A percentile compares a stretch with the other conserved stretches of the same genome.
Conservation (phyloP, 2,329 filamentous ascomycete genomes). For the Xylaria hypoxylon region DNA sequence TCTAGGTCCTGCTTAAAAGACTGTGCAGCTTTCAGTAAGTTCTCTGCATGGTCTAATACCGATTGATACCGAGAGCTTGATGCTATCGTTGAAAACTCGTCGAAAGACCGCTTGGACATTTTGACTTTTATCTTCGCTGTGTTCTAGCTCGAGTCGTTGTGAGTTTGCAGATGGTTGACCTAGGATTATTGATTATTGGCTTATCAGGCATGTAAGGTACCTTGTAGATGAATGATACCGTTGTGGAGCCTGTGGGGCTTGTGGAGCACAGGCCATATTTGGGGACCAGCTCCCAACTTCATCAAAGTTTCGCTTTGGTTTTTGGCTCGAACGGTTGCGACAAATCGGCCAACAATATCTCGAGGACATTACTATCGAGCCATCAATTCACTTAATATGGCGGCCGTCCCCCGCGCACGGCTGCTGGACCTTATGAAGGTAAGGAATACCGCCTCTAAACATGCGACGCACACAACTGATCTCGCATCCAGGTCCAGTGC, state of each 20-base stretch:
- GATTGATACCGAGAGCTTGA: conserved; percentile 27
- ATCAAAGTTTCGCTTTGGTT: conserved; percentile 17
- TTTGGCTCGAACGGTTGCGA: conserved; percentile 19
- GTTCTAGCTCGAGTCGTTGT: neutral
- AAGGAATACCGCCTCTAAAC: conserved; percentile 34
- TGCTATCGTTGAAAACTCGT: conserved; percentile 42
- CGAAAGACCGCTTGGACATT: conserved; percentile 56
- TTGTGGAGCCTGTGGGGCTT: neutral
- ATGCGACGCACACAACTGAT: conserved; percentile 32
- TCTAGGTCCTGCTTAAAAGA: conserved; percentile 51
- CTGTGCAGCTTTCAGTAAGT: conserved; percentile 55
- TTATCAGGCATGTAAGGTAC: neutral
- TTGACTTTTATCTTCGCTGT: conserved; percentile 7
- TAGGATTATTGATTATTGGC: neutral
- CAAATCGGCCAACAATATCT: conserved; percentile 15
- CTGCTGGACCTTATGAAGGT: conserved; percentile 84
- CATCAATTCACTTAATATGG: conserved; percentile 56
- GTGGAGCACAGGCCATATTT: conserved; percentile 21
- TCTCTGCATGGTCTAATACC: conserved; percentile 53
- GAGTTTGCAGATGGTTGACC: neutral
- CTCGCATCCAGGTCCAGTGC: conserved; percentile 77
- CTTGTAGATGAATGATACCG: neutral
- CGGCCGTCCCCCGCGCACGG: conserved; percentile 72
- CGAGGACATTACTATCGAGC: conserved; percentile 25
- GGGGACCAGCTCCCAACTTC: conserved; percentile 25